Evolutionary conservation across 139 green algal genomes (phyloP).

Genomic region (Micromonas commoda): DNA sequence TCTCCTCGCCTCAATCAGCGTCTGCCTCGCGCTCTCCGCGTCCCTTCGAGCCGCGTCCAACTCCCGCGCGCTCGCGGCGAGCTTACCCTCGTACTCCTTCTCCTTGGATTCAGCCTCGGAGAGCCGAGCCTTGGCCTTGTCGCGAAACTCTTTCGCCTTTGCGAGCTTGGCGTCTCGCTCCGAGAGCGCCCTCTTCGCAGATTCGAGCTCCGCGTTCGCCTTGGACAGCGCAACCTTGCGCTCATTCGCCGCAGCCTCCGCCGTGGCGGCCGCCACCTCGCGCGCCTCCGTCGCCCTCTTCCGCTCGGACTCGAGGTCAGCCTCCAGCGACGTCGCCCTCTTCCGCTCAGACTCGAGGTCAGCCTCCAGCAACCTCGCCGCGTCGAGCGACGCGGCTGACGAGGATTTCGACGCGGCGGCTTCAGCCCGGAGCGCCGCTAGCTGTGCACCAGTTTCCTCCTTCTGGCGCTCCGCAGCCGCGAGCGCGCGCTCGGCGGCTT

Average conservation of each 20-base stretch:
- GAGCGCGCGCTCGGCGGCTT: not conserved
- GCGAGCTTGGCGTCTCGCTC: not conserved
- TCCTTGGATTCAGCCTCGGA: not conserved
- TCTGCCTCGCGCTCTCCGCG: not conserved
- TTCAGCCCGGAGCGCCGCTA: too few species aligned
- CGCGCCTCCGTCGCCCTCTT: not conserved
- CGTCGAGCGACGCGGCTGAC: not conserved
- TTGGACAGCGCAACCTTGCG: not conserved
- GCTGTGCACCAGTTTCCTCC: too few species aligned
- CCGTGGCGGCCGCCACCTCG: not conserved
- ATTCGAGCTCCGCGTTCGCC: not conserved
- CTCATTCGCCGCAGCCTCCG: not conserved
- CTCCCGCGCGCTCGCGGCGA: not conserved
- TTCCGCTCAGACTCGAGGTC: not conserved
- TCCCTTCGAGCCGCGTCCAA: not conserved
- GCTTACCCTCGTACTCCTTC: not conserved
- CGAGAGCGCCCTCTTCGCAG: not conserved
- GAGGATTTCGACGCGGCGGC: too few species aligned
- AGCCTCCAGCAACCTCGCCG: not conserved
- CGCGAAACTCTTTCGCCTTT: not conserved
- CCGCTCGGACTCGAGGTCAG: not conserved
- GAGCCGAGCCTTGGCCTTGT: not conserved
- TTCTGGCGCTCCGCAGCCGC: not conserved
- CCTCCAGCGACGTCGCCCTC: not conserved
- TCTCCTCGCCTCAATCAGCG: not conserved